Percentiles rank a stretch among this genome's conserved stretches.
These are phyloP conservation scores for Saussurea involucrata DNA, from an alignment of 129 eudicot species.

Conservation along the genomic window DNA sequence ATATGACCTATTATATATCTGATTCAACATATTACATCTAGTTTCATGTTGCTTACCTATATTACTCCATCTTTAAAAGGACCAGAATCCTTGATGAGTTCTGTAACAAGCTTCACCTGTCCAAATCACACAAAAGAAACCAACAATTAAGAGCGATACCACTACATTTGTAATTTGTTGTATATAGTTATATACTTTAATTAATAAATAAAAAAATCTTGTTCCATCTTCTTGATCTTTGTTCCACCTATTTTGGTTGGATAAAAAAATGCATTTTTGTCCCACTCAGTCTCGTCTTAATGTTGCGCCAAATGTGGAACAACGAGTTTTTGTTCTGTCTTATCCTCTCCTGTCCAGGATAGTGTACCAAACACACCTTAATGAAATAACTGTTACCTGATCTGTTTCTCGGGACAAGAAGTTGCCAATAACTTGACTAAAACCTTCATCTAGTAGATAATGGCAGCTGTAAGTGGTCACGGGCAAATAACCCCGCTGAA, in stretches of 20 bases:
- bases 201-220: neutral
- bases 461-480: conserved; percentile 92
- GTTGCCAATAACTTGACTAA: conserved; percentile 60
- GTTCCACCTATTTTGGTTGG: neutral
- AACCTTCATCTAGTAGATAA: conserved; percentile 78
- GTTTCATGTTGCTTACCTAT: conserved; percentile 13
- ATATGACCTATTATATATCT: conserved; percentile 1
- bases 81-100: conserved; percentile 69
- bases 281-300: neutral
- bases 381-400: conserved; percentile 49
- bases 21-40: neutral
- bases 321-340: neutral
- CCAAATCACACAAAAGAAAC: conserved; percentile 7
- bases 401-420: conserved; percentile 80
- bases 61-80: conserved; percentile 71
- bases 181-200: neutral
- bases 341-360: neutral
- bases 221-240: neutral
- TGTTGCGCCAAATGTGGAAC: neutral
- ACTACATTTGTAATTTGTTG: neutral
- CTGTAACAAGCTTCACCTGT: conserved; percentile 69
- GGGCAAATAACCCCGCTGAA: conserved; percentile 89
- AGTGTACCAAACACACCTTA: neutral
- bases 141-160: neutral
- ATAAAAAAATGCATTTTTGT: neutral